Conservation (phyloP, 331 rosid species). For the Saraca asoca region DNA sequence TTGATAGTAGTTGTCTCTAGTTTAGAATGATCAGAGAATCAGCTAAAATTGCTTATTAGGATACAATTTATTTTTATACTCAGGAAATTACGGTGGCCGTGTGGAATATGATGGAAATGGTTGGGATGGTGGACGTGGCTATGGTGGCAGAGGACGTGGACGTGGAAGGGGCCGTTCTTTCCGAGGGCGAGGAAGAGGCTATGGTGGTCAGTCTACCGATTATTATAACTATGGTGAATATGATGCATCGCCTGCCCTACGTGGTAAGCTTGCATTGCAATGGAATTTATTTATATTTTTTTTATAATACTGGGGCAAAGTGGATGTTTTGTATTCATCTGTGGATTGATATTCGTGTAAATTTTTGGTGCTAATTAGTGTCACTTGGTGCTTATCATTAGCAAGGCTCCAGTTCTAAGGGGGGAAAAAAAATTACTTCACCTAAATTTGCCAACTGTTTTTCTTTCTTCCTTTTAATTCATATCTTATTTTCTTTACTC, state of each 20-base stretch:
- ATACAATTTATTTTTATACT: constrained; percentile 9
- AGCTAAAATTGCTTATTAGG: constrained; percentile 15
- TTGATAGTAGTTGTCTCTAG: constrained; percentile 14
- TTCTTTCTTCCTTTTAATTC: background rate
- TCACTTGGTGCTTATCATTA: too few relatives aligned
- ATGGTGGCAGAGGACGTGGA: constrained; percentile 80
- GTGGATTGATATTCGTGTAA: too few relatives aligned
- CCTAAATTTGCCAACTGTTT: background rate
- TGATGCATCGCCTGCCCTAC: constrained; percentile 64
- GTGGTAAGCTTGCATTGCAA: constrained; percentile 48
- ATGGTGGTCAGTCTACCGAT: constrained; percentile 53
- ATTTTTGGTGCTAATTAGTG: too few relatives aligned
- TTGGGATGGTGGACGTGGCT: constrained; percentile 75
- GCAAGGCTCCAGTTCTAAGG: too few relatives aligned
- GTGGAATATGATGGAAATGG: constrained; percentile 68
- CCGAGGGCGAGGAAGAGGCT: constrained; percentile 67
- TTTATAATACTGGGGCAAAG: background rate
- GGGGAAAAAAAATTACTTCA: background rate
- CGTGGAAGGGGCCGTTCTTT: constrained; percentile 59
- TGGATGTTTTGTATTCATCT: constrained; percentile 3
- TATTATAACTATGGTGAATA: constrained; percentile 67
- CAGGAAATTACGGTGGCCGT: constrained; percentile 68
- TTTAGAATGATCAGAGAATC: background rate
- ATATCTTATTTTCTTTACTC: background rate
- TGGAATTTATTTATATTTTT: background rate